phyloP scores from a whole-genome alignment of 1,284 basidiomycete genomes.

The Leccinum ponderosum region DNA sequence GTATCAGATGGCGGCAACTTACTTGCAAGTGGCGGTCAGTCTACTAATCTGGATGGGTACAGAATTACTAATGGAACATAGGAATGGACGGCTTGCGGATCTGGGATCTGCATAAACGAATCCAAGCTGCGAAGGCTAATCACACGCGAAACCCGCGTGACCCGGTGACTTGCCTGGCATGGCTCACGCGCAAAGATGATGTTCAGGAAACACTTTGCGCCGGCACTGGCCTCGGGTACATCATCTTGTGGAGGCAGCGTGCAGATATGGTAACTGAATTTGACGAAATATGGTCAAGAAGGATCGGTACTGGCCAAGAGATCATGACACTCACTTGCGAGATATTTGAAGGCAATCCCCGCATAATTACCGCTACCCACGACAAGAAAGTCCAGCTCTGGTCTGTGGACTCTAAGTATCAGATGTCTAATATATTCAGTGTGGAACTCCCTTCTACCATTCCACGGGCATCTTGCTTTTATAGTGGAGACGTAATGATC shows the following conservation, averaged over 20 bases:
- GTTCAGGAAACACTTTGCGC: not conserved
- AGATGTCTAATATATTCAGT: not conserved
- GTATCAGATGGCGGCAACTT: not conserved
- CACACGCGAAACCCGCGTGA: not conserved
- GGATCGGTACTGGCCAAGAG: not conserved
- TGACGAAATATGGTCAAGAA: not conserved
- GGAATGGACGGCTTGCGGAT: not conserved
- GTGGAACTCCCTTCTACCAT: not conserved
- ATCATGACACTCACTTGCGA: not conserved
- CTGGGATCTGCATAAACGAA: not conserved
- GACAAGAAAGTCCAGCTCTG: not conserved
- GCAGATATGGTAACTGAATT: not conserved
- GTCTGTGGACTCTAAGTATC: not conserved
- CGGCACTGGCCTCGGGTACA: not conserved
- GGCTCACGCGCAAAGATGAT: not conserved
- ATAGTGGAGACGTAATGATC: not conserved
- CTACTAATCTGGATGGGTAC: not conserved
- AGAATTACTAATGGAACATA: not conserved
- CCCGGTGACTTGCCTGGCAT: not conserved
- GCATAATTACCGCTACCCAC: not conserved
- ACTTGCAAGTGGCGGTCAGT: not conserved
- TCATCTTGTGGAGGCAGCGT: not conserved
- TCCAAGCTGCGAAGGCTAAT: not conserved
- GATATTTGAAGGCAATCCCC: not conserved
- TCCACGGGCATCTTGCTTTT: not conserved